Base-by-base conservation (phyloP, 2,329 filamentous ascomycete species). In the Epichloe sibirici region DNA sequence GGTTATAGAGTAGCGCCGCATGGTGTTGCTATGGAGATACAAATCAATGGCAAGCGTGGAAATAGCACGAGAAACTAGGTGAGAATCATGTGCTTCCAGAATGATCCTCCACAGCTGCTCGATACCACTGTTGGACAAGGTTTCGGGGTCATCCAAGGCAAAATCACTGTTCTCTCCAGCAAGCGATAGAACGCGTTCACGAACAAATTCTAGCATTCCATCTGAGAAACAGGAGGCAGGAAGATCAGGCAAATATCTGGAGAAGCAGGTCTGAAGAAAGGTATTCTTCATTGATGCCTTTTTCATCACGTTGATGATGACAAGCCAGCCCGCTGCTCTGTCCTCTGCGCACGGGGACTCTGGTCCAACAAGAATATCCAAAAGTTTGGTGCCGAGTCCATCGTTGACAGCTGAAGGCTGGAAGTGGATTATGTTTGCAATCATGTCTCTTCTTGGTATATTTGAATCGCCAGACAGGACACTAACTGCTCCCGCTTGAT, bases 41-140 rank as follows among this genome's bases (percentile, higher is more conserved):
- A 89, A 74, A 25, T 83, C 77, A 45, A 71, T 68, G 25, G 90
- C 88, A 3, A 95, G 79, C 23, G 82, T 81, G 49, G 74, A 75
- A 34, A 86, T 89, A 1, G 88, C 85, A 50, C 75, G 70, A 21
- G 77, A 75, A 58, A 88, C 87, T 47, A 94, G 82, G 0, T 75
- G 78, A 39, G 77, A 71, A 39, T 78, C 72, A 5, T 82, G 80
- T 2, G 86, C 82, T 15, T 79, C 83, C 51, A 95, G 71, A 37
- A 91, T 81, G 59, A 95, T 80, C 25, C 82, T 80, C 90, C 90
- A 95, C n/a, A 95, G 71, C 53, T 90, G 78, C 59, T 93, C 86
- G 44, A 78, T 73, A 28, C 70, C 79, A 57, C 67, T 77, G 55
- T 72, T 76, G 57, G 76, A 71, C 31, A 79, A 63, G 11, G 73